Conservation (phyloP, 2,329 filamentous ascomycete genomes). For the Fusarium devonianum region DNA sequence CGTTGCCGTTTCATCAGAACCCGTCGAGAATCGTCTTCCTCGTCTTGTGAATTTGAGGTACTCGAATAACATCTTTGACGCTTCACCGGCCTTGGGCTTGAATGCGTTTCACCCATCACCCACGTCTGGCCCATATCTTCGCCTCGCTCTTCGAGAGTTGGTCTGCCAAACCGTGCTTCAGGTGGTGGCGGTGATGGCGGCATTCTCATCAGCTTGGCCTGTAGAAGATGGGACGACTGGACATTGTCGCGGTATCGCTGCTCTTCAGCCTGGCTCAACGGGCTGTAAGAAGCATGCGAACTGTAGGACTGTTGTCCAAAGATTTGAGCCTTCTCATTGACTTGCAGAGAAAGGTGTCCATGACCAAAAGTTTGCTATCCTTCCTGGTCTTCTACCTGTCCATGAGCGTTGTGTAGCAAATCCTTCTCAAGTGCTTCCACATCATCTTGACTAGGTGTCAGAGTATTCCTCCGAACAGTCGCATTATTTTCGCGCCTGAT, state of each 20-base stretch:
- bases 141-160: not conserved
- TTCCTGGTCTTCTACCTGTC: conserved; percentile 26
- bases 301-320: conserved; percentile 3
- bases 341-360: not conserved
- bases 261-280: not conserved
- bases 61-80: conserved; percentile 15
- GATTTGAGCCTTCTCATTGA: conserved; percentile 4
- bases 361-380: conserved; percentile 31
- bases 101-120: not conserved
- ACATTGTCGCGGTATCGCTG: not conserved
- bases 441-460: conserved; percentile 17
- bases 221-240: conserved; percentile 29
- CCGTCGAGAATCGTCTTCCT: conserved; percentile 25
- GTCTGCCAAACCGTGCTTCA: not conserved
- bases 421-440: conserved; percentile 20
- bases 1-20: conserved; percentile 33
- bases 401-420: conserved; percentile 15
- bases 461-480: conserved; percentile 8
- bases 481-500: conserved; percentile 17
- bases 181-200: conserved; percentile 24
- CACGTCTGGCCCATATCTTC: not conserved
- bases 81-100: conserved; percentile 7
- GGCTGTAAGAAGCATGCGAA: not conserved
- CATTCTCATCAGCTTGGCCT: conserved; percentile 29
- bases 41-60: conserved; percentile 1